Base-by-base conservation (phyloP, 768 basidiomycete species). In the Kwoniella sp. region DNA sequence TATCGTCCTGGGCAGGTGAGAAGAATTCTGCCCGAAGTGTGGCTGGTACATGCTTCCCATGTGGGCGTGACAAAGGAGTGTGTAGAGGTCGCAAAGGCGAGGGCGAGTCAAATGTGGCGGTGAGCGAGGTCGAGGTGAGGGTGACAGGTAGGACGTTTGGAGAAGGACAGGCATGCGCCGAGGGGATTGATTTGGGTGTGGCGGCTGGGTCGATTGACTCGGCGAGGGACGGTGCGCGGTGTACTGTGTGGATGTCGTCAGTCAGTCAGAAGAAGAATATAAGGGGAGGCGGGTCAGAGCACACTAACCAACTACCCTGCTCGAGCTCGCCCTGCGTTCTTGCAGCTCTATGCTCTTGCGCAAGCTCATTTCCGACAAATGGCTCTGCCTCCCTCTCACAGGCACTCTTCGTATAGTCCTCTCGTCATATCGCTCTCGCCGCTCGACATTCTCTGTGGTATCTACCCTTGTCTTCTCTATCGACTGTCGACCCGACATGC, bases 1-100 rank as follows among this genome's bases (percentile, higher is more conserved):
- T 46, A 36, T 62, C 60, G 28, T 62, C 60, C 27, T 48, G 42
- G 4, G 60, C 60, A 7, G 60, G 60, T 1, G 60, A 62, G 17
- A 62, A 41, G 4, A 47, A 11, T n/a, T n/a, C n/a, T n/a, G n/a
- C n/a, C n/a, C n/a, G n/a, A n/a, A n/a, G n/a, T n/a, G n/a, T n/a
- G n/a, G n/a, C n/a, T n/a, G 46, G 45, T 10, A 34, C 29, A 22
- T 33, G 26, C 5, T 40, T 22, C n/a, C 27, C 52, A 6, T n/a
- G 10, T 1, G 12, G n/a, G 12, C 45, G n/a, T 9, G 19, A 27
- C 2, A 46, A 37, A 12, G 51, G 43, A 4, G 44, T 46, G 26
- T 45, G 43, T 4, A 53, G 51, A 32, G 43, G 34, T 23, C 34
- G 43, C 14, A 39, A 19, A 12, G 51, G 51, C 19, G 40, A 43